phyloP scores from a whole-genome alignment of 371 early-diverging fungal species.

The Chytridium lagenaria region DNA sequence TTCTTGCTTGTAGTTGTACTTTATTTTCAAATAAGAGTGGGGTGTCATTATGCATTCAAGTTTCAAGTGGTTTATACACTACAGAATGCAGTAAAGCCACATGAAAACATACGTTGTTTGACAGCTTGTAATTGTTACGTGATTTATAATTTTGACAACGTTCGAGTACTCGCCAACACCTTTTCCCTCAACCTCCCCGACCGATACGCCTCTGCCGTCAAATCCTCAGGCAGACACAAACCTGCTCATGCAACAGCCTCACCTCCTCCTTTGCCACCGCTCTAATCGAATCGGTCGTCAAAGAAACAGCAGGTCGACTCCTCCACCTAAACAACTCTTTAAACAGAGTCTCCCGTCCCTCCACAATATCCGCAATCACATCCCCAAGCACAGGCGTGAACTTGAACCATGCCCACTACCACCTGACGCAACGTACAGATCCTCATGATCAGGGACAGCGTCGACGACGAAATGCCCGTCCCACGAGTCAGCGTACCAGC shows the following conservation, averaged over 20 bases:
- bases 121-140: no score
- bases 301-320: not conserved
- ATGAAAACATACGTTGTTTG: no score
- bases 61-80: no score
- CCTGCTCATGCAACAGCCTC: conserved; percentile 15
- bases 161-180: not conserved
- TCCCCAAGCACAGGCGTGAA: conserved; percentile 45
- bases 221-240: conserved; percentile 26
- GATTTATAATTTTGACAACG: not conserved
- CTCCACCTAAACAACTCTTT: conserved; percentile 32
- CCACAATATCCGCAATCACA: conserved; percentile 41
- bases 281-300: conserved; percentile 3
- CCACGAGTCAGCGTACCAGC: conserved; percentile 48
- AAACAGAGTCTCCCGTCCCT: conserved; percentile 22
- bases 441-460: conserved; percentile 26
- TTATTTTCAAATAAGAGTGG: no score
- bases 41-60: no score
- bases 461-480: conserved; percentile 45
- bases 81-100: no score
- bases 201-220: conserved; percentile 25
- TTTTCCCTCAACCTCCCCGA: conserved; percentile 16
- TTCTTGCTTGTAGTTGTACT: no score
- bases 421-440: conserved; percentile 45
- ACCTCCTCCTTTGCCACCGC: conserved; percentile 15
- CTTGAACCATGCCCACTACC: conserved; percentile 54